Evolutionary conservation across 306 rosid species (phyloP), one percentile per base, ranked within the genome.

Genomic region (Oxytropis ochrocephala): DNA sequence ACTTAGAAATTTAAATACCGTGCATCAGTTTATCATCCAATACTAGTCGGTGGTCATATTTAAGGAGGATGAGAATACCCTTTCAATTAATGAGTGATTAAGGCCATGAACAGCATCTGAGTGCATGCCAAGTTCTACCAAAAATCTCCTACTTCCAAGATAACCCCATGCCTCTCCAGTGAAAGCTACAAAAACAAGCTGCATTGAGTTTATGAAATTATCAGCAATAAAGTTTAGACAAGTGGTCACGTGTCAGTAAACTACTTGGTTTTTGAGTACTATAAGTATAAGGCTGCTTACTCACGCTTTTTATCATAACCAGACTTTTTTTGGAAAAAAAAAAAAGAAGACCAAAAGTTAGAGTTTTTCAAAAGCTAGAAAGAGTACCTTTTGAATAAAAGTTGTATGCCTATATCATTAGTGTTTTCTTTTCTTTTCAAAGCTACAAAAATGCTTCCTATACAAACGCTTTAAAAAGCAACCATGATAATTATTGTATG

Each of bases 81-180:
- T 83, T 72, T 92, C 98, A 70, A 92, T 82, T 77, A 80, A 78
- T 68, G 90, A 81, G 57, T 35, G 72, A 81, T 86, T 44, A 57
- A 92, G 96, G 64, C 98, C 98, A 53, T 51, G 79, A 74, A 92
- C 96, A 78, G 89, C 85, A 80, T 88, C 91, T 11, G 98, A 89
- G 75, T 86, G 91, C 72, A 81, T 77, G 84, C 86, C 96, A 73
- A 92, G 96, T 80, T 92, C 98, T 21, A 38, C 85, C 78, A 88
- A 80, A 80, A 92, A 92, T 71, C 96, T 89, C 83, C 98, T 78
- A 75, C 98, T 92, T 75, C 98, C 98, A 70, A 92, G 96, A 85
- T 89, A 92, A 51, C 96, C 98, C 98, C 98, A 92, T 8, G 87
- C 76, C 76, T 92, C 98, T 46, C 98, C 98, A 47, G 98, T 90